These are phyloP conservation scores for Candida sakaeoensis DNA, from an alignment of 805 yeast genomes.

Conservation along the genomic window DNA sequence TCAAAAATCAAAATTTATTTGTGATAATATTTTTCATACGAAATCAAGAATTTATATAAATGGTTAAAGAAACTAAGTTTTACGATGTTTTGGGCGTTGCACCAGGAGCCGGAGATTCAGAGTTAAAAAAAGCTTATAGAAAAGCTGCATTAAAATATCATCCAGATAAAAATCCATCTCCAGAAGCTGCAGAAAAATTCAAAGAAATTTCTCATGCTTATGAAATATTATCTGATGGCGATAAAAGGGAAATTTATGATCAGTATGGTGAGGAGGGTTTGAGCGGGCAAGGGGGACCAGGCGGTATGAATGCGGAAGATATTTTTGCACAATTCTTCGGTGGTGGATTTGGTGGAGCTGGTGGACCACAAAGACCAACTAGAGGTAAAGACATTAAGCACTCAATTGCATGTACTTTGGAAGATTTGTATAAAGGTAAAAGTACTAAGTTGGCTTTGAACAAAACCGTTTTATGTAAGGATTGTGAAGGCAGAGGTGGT, in stretches of 20 bases:
- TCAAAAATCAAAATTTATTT: too few species aligned
- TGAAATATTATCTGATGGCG: constrained; percentile 81
- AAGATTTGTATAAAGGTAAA: constrained; percentile 92
- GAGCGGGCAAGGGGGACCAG: constrained; percentile 66
- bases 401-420: constrained; percentile 77
- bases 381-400: constrained; percentile 91
- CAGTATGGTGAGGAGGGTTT: constrained; percentile 92
- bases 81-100: constrained; percentile 74
- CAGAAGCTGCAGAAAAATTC: constrained; percentile 93
- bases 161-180: constrained; percentile 51
- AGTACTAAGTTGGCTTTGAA: constrained; percentile 90
- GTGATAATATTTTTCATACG: too few species aligned
- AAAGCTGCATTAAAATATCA: constrained; percentile 34
- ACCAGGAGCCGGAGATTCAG: constrained; percentile 58
- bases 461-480: constrained; percentile 82
- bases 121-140: constrained; percentile 35
- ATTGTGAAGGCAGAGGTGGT: constrained; percentile 96
- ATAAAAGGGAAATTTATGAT: constrained; percentile 88
- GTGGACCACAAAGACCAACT: constrained; percentile 77
- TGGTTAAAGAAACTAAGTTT: constrained; percentile 79
- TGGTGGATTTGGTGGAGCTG: constrained; percentile 49
- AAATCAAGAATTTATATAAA: too few species aligned
- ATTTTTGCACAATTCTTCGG: constrained; percentile 80
- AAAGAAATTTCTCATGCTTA: constrained; percentile 86
- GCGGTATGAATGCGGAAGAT: constrained; percentile 65